Evolutionary conservation across 1,139 yeast genomes (phyloP), one percentile per base, ranked within the genome.

Genomic region (Suhomyces terraborum): DNA sequence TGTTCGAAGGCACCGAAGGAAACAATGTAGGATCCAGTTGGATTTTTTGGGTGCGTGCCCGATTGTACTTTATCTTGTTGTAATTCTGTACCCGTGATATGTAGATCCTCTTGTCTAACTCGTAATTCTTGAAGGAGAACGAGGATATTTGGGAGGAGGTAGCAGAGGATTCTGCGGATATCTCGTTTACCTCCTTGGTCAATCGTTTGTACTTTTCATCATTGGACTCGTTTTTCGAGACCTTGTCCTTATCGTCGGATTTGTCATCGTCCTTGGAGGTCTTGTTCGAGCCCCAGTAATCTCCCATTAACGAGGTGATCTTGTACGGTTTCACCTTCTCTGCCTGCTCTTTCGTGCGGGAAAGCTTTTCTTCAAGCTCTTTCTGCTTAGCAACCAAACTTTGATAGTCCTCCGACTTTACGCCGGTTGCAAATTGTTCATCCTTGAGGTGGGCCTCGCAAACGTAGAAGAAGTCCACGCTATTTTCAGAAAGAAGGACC

Each of bases 371-470:
- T 27, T 60, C 56, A 38, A 63, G 50, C 14, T 52, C 61, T 8
- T 64, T 65, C 41, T 73, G 65, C 42, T 67, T 59, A n/a, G 54
- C 55, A 20, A 69, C 55, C 5, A 81, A 71, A 4, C 64, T 67
- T 5, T 63, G 55, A 47, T 79, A 82, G 8, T 69, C 80, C 1
- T 70, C 66, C 8, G 73, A 74, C 27, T 68, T 64, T 2, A 74
- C 53, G 0, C 86, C 80, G 2, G 62, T 59, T 3, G 86, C 88
- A 61, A 85, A 85, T n/a, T 73, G 69, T 1, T 70, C 60, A 53
- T 86, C 94, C 13, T 59, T 61, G 35, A 86, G 60, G 61, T 86
- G 95, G n/a, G 69, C 52, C 19, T 73, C 76, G 57, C 95, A 87
- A 1, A 79, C 69, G 56, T 84, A 85, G 57, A 87, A 82, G 69